Conservation (phyloP, 208 protist species). For the Leishmania guyanensis region DNA sequence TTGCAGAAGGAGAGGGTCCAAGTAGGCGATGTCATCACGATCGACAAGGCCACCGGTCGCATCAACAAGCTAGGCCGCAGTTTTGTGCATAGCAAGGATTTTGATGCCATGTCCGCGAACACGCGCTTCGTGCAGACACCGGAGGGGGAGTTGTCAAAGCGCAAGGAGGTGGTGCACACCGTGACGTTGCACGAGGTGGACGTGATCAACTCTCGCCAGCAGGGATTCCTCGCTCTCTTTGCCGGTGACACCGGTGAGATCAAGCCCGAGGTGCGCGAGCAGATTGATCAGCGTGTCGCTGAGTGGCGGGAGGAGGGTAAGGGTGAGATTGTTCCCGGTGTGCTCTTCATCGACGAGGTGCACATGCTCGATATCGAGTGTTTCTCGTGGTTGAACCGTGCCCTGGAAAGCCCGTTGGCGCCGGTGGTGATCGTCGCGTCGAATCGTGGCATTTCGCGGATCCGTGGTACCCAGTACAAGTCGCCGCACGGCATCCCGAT, state of each 20-base stretch:
- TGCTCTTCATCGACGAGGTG: slow-evolving; percentile 96
- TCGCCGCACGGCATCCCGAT: slow-evolving; percentile 99
- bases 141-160: slow-evolving; percentile 99
- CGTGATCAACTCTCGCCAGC: slow-evolving; percentile 99
- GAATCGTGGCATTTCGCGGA: slow-evolving; percentile 99
- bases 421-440: slow-evolving; percentile 99
- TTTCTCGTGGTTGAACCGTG: slow-evolving; percentile 99
- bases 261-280: slow-evolving; percentile 99
- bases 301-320: slow-evolving; percentile 99
- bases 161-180: slow-evolving; percentile 99
- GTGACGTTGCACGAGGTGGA: slow-evolving; percentile 99
- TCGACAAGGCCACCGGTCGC: slow-evolving; percentile 99
- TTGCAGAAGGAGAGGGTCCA: slow-evolving; percentile 99
- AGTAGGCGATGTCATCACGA: slow-evolving; percentile 99
- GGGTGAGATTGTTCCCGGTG: slow-evolving; percentile 99
- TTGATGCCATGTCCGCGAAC: slow-evolving; percentile 93
- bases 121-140: slow-evolving; percentile 98
- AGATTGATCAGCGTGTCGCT: slow-evolving; percentile 99
- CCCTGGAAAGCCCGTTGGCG: slow-evolving; percentile 98
- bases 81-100: slow-evolving; percentile 97
- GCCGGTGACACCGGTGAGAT: slow-evolving; percentile 99
- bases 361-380: slow-evolving; percentile 99
- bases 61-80: slow-evolving; percentile 98
- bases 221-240: slow-evolving; percentile 99
- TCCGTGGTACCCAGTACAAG: slow-evolving; percentile 98